Base-by-base conservation (phyloP, 805 yeast species). In the Candida silvicultrix region DNA sequence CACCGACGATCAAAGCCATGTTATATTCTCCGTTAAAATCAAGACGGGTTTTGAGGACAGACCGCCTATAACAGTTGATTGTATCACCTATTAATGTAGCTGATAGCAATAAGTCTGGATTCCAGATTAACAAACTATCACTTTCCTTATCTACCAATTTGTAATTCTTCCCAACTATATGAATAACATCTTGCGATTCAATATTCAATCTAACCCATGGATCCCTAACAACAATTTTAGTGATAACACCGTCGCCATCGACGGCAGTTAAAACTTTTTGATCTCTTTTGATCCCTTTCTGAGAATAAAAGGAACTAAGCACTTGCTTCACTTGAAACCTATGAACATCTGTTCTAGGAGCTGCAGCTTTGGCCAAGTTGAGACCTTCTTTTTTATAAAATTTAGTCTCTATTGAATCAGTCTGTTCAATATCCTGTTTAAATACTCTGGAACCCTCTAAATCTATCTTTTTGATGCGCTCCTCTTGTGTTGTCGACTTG, bases 41-140 rank as follows among this genome's bases (percentile, higher is more conserved):
- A 36, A 85, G 68, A 40, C 82, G 68, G 25, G 74, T 70, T 29
- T 70, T 67, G 4, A 92, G 62, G 0, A 87, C 81, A 0, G 92
- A 78, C 48, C 81, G 77, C 45, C 99, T 68, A 28, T 79, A 69
- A 59, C 99, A 94, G 18, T 69, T 72, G 28, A 88, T 67, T 2
- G 92, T 83, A 38, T 85, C 85, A 1, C 97, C 83, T 1, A 89
- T 77, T 4, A 83, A 68, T 0, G 98, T 94, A 2, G 96, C 89
- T 0, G 97, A 78, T 0, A 92, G 66, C 12, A 94, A 65, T 4
- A 78, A 65, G 59, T 94, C 98, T 0, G 99, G 99, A 52, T 85
- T 78, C 75, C 94, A 75, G 19, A 92, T 74, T 25, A 90, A 63
- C n/a, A 89, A 60, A 53, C 84, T 80, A 28, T 74, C 74, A 31